Evolutionary conservation across 768 basidiomycete species (phyloP), one percentile per base, ranked within the genome.

Genomic region (Terana coerulea): DNA sequence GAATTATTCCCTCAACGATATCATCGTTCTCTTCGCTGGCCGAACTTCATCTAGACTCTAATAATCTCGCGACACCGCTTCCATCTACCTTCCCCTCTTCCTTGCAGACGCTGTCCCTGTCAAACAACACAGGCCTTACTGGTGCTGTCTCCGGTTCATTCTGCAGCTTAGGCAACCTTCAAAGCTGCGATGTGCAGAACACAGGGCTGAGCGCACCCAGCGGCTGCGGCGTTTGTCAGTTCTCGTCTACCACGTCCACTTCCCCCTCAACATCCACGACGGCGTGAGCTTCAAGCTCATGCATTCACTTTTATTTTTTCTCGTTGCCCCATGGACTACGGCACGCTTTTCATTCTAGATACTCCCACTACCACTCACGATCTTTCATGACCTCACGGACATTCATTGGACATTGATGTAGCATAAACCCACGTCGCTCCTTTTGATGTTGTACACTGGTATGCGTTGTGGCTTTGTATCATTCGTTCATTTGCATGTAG

Each of bases 1-100:
- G 69, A n/a, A 49, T 63, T 36, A 70, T 75, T 31, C 71, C 74
- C 1, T 47, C 57, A 6, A 34, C 60, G 5, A 48, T 76, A 26
- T 66, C 68, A 7, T 66, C 70, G 17, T 60, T 74, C 21, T 59
- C 58, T 17, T 56, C 64, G 1, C 69, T 76, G 17, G 61, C 59
- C 0, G 71, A 73, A 50, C 59, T 76, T 12, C 62, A 75, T 36
- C 68, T 76, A 0, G 62, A 71, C 41, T 62, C 39, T 64, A 34
- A 76, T 58, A 67, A 72, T 53, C 62, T 75, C 34, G 58, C 66
- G 0, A 63, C 65, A 5, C 58, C 69, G 5, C 60, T 74, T 17
- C 71, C 72, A 3, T 17, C 54, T 34, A 51, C 60, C 3, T 67
- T 75, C 54, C 73, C 75, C 2, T 36, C 63, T 22, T 60, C 63